These are phyloP conservation scores for Carex parvula DNA, from an alignment of 176 grass and related monocot species.

Conservation along the genomic window DNA sequence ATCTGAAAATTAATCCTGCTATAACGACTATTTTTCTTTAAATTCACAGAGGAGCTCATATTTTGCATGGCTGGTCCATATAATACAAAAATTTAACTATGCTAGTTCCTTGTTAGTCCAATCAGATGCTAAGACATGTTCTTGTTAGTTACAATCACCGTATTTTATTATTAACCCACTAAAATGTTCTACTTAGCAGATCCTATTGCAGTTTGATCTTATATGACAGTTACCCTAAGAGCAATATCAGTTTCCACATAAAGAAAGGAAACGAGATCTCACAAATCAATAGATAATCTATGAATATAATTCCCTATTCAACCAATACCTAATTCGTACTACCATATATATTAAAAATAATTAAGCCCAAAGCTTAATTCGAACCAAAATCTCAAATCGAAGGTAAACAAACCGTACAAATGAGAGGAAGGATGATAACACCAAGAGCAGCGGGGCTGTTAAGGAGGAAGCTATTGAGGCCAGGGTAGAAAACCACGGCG, in stretches of 20 bases:
- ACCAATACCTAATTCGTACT: background rate
- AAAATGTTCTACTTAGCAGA: background rate
- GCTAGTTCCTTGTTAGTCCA: background rate
- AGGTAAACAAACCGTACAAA: conserved; percentile 43
- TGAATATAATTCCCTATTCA: background rate
- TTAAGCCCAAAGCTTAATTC: background rate
- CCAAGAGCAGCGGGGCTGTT: conserved; percentile 48
- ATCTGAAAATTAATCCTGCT: background rate
- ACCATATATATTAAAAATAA: background rate
- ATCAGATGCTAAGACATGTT: background rate
- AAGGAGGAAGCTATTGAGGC: conserved; percentile 71
- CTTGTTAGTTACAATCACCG: background rate
- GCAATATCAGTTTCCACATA: background rate
- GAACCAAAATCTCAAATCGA: background rate
- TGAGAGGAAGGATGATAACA: conserved; percentile 66
- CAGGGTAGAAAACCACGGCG: conserved; percentile 62
- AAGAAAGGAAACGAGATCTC: conserved; percentile 11
- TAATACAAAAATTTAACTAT: background rate
- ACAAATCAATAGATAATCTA: background rate
- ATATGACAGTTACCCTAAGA: background rate
- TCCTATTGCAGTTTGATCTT: background rate
- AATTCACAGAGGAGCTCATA: background rate
- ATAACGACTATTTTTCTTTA: background rate
- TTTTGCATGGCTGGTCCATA: background rate
- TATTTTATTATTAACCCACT: background rate